Base-by-base conservation (phyloP, 768 basidiomycete genomes). In the Crepidotus variabilis region DNA sequence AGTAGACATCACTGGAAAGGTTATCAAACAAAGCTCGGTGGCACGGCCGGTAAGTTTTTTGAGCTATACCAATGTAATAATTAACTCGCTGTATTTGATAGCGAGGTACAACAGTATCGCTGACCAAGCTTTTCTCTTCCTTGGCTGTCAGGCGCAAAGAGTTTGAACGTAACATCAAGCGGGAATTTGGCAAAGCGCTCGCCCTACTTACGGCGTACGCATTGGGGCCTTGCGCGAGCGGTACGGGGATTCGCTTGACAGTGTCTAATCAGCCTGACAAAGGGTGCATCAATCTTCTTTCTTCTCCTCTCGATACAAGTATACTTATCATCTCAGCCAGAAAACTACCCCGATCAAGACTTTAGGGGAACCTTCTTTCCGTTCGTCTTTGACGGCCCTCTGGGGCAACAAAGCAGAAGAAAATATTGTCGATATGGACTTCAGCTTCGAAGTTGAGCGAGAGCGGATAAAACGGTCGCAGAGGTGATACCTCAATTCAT, bases 71-170 rank as follows among this genome's bases (percentile, higher is more conserved):
- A 2, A 16, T 8, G 53, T 45, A 57, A 51, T 34, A 8, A 34
- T 24, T 22, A 16, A 20, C 33, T 53, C 28, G 52, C 43, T 50
- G 50, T 45, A 34, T 13, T n/a, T 56, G 21, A 54, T 35, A 98
- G 92, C 80, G 87, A 57, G 97, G 97, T 5, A 98, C 96, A 0
- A 95, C 95, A 0, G 80, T 94, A 18, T 73, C 75, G 0, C 71
- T 97, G 2, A 76, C 82, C 0, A 82, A 83, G 24, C 75, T 96
- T 0, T 98, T 98, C 71, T 73, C 76, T 6, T 82, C 90, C 0
- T 78, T 98, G 0, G 93, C 97, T 0, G 97, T 99, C 6, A 82
- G 96, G 4, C 79, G 93, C 6, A 95, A 95, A 68, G 97, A 98
- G 63, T 80, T 98, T 32, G 87, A 93, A 65, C 76, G 92, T 53